These are phyloP conservation scores for Hortiboletus rubellus DNA, from an alignment of 1,284 basidiomycete species.

Conservation along the genomic window DNA sequence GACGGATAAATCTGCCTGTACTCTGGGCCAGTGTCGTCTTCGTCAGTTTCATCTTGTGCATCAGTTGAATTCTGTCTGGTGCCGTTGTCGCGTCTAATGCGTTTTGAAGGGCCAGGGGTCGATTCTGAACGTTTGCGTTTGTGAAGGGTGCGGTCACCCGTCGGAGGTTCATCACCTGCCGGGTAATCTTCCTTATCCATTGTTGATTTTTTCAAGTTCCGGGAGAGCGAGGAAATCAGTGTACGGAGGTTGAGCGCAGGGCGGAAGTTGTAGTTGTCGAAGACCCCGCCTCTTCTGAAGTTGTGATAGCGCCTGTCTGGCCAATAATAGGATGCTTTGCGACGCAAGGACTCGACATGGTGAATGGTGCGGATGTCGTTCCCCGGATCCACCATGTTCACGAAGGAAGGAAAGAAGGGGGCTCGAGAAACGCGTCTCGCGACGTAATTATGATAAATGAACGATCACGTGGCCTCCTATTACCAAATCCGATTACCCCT, in stretches of 20 bases:
- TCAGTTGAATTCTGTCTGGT: neutral
- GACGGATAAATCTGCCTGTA: slow-evolving; percentile 28
- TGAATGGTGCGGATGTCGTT: slow-evolving; percentile 18
- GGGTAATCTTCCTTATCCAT: neutral
- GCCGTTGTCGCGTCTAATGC: slow-evolving; percentile 5
- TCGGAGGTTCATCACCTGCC: neutral
- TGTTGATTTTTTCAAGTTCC: neutral
- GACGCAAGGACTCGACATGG: slow-evolving; percentile 34
- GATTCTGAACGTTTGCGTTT: slow-evolving; percentile 25
- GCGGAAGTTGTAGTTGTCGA: slow-evolving; percentile 20
- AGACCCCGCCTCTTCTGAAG: neutral
- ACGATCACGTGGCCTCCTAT: slow-evolving; percentile 16
- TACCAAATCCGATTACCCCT: slow-evolving; percentile 1
- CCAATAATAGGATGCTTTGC: slow-evolving; percentile 30
- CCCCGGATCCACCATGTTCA: slow-evolving; percentile 10
- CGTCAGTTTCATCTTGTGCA: neutral
- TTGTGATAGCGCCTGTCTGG: slow-evolving; percentile 12
- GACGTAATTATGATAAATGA: neutral
- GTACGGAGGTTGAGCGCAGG: slow-evolving; percentile 32
- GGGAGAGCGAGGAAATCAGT: slow-evolving; percentile 24
- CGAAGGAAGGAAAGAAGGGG: neutral
- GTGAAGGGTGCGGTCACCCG: neutral
- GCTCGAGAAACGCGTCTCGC: slow-evolving; percentile 7
- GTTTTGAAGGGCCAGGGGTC: slow-evolving; percentile 18
- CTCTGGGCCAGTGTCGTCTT: neutral